Base-by-base conservation (phyloP, 306 rosid genomes). In the Vachellia pachyceras region DNA sequence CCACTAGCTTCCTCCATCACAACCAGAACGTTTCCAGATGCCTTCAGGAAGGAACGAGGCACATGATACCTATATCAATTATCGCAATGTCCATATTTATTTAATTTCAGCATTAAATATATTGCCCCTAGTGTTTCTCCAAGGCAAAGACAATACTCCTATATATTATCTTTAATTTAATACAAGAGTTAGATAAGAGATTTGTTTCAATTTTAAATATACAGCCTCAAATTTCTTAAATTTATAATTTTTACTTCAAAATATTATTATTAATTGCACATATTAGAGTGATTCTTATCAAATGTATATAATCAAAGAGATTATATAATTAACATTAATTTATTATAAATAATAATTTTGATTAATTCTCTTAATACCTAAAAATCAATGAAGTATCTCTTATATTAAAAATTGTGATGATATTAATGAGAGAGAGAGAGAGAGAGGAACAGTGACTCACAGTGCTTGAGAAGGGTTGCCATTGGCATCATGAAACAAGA, bases 1-100 rank as follows among this genome's bases (percentile, higher is more conserved):
- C 94, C 97, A 73, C 94, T 93, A 65, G 65, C 82, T 92, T 90
- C 94, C 45, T 92, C 97, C n/a, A 89, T 1, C 82, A 92, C 47
- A 52, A 92, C 82, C 76, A 92, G 69, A 64, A 80, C 79, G 50
- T 92, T 92, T 8, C 44, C 86, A 13, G 80, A 72, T 8, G 67
- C 82, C 54, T 82, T 89, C 20, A 90, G 90, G 77, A 92, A 89
- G n/a, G 92, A 84, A 55, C 91, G 85, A 15, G 97, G 97, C 76
- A 92, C 84, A 41, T 92, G 97, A 84, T 92, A 90, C 88, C 97
- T 92, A 66, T 18, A 55, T 20, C 63, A 55, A 18, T 20, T 52
- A 17, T 17, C 1, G 25, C 3, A 52, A 52, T 22, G n/a, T 8
- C 7, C 18, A 12, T 47, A 3, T 12, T 17, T 58, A 23, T 3